phyloP scores from a whole-genome alignment of 352 stramenopile species.

The Phytophthora litchii region DNA sequence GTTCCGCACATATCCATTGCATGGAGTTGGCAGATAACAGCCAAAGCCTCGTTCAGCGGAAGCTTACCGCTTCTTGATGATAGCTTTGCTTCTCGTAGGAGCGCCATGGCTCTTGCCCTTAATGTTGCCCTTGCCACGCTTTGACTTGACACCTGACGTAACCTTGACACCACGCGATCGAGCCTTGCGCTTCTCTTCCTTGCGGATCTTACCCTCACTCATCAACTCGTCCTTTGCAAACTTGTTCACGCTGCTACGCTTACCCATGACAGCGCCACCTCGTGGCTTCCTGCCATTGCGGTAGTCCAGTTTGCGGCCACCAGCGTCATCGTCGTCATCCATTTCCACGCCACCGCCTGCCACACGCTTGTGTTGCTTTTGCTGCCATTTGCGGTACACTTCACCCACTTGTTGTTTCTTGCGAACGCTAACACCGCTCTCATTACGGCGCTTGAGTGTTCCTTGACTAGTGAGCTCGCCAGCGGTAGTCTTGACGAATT shows the following conservation, averaged over 20 bases:
- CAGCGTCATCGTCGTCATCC: constrained; percentile 55
- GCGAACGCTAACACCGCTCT: constrained; percentile 76
- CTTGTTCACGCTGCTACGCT: constrained; percentile 69
- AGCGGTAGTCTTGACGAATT: constrained; percentile 94
- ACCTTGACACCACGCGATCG: constrained; percentile 82
- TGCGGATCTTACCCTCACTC: constrained; percentile 80
- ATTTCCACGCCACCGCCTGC: constrained; percentile 73
- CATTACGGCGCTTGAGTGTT: constrained; percentile 85
- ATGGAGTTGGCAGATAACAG: constrained; percentile 2
- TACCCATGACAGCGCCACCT: constrained; percentile 33
- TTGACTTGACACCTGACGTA: constrained; percentile 42
- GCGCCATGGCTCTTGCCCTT: constrained; percentile 84
- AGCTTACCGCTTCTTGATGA: constrained; percentile 63
- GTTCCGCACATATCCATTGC: not conserved
- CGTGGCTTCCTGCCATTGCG: constrained; percentile 79
- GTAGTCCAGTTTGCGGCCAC: constrained; percentile 72
- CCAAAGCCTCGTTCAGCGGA: constrained; percentile 8
- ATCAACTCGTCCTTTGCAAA: constrained; percentile 82
- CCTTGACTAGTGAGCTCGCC: constrained; percentile 88
- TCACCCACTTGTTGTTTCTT: constrained; percentile 92
- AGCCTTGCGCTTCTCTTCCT: constrained; percentile 86
- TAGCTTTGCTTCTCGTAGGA: constrained; percentile 83
- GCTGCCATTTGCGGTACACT: constrained; percentile 95
- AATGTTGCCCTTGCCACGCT: constrained; percentile 76
- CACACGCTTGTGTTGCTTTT: constrained; percentile 88